These are phyloP conservation scores for Allium cepa DNA, from an alignment of 106 monocot species.

Conservation along the genomic window DNA sequence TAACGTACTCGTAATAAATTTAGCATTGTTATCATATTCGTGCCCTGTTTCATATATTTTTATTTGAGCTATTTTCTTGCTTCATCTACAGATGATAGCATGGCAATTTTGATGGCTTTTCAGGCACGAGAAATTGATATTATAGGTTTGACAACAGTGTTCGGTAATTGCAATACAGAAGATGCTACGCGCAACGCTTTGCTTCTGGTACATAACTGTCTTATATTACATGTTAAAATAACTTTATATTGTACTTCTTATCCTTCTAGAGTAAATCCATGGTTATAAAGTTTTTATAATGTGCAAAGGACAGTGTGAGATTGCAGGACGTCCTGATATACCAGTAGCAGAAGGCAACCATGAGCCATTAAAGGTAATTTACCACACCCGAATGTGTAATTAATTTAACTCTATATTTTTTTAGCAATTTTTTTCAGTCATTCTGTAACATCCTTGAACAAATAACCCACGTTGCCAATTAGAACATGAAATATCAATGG, in stretches of 20 bases:
- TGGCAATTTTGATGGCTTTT: constrained; percentile 95
- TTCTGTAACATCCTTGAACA: too few relatives aligned
- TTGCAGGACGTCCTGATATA: constrained; percentile 50
- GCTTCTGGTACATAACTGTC: constrained; percentile 56
- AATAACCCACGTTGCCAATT: too few relatives aligned
- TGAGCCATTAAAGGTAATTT: constrained; percentile 73
- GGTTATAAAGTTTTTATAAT: constrained; percentile 16
- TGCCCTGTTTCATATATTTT: too few relatives aligned
- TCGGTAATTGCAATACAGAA: constrained; percentile 63
- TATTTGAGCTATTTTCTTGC: not conserved
- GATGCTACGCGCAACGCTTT: constrained; percentile 84
- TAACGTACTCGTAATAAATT: too few relatives aligned
- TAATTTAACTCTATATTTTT: too few relatives aligned
- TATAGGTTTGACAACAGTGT: constrained; percentile 85
- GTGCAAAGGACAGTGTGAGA: constrained; percentile 88
- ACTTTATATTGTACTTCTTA: not conserved
- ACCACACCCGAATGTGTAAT: too few relatives aligned
- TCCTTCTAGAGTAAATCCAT: constrained; percentile 8
- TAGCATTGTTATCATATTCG: too few relatives aligned
- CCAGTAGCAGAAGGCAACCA: constrained; percentile 79
- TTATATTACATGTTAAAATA: not conserved
- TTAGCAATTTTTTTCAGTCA: too few relatives aligned
- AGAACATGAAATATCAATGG: too few relatives aligned
- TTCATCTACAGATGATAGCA: constrained; percentile 80
- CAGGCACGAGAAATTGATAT: constrained; percentile 63